phyloP scores from a whole-genome alignment of 1,284 basidiomycete species.

The Vanrija sp. region DNA sequence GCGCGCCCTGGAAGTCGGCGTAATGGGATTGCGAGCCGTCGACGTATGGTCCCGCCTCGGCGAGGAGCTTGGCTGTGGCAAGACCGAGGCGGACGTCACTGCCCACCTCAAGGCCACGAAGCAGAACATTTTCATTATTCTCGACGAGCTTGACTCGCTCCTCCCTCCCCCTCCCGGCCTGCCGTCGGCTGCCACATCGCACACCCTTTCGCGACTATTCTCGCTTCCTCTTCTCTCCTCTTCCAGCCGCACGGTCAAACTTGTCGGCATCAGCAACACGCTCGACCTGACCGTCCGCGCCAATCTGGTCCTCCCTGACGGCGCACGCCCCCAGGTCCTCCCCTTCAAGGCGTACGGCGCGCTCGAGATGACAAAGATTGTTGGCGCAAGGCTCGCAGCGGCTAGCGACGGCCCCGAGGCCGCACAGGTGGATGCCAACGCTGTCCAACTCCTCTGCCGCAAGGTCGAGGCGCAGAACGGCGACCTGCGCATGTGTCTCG shows the following conservation, averaged over 20 bases:
- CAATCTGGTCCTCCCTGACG: conserved; percentile 38
- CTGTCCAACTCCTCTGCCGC: conserved; percentile 43
- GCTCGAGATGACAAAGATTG: conserved; percentile 44
- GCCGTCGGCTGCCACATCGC: conserved; percentile 36
- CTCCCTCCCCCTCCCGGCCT: conserved; percentile 38
- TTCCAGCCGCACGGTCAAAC: conserved; percentile 28
- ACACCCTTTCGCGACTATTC: conserved; percentile 46
- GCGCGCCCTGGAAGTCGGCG: conserved; percentile 43
- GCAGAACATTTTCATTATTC: conserved; percentile 37
- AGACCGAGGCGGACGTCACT: conserved; percentile 31
- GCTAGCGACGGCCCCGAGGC: conserved; percentile 8
- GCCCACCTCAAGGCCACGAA: conserved; percentile 15
- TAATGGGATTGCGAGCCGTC: conserved; percentile 43
- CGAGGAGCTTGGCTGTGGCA: conserved; percentile 32
- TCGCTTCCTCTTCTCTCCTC: conserved; percentile 34
- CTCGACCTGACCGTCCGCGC: conserved; percentile 48
- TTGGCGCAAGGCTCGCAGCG: conserved; percentile 34
- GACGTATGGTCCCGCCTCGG: conserved; percentile 41
- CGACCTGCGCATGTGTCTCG: conserved; percentile 49
- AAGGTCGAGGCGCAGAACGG: conserved; percentile 51
- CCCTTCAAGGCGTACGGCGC: conserved; percentile 46
- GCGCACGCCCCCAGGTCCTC: conserved; percentile 37
- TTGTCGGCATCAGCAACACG: conserved; percentile 50
- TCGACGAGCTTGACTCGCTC: conserved; percentile 50
- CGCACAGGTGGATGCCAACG: conserved; percentile 42